Evolutionary conservation across 2,329 filamentous ascomycete species (phyloP).

Genomic region (Chrysosporium keratinophilum): DNA sequence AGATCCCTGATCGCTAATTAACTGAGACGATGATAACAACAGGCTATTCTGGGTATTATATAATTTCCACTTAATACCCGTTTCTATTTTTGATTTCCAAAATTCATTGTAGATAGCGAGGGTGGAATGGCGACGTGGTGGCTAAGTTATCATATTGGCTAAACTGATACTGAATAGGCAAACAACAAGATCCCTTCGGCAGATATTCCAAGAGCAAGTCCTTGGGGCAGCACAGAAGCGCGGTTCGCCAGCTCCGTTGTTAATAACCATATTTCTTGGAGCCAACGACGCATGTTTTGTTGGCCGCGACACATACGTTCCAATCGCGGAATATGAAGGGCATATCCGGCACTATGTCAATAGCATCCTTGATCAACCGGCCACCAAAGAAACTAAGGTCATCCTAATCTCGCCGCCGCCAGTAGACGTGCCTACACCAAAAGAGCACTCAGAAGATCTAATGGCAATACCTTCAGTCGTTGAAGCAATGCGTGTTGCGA

Average conservation of each 20-base stretch:
- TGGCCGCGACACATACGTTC: slow-evolving; percentile 22
- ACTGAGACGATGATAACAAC: not conserved
- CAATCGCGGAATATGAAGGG: slow-evolving; percentile 25
- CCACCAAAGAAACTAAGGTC: slow-evolving; percentile 26
- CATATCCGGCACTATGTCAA: slow-evolving; percentile 30
- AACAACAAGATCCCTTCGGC: slow-evolving; percentile 16
- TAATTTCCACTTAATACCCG: not conserved
- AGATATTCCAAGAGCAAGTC: slow-evolving; percentile 13
- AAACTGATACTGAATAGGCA: slow-evolving; percentile 9
- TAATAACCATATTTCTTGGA: slow-evolving; percentile 34
- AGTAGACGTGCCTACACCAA: slow-evolving; percentile 22
- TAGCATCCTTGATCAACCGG: slow-evolving; percentile 25
- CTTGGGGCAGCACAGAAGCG: slow-evolving; percentile 12
- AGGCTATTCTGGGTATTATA: slow-evolving; percentile 17
- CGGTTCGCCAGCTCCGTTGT: slow-evolving; percentile 22
- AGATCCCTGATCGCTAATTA: not conserved
- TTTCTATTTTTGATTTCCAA: not conserved
- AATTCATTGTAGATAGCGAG: not conserved
- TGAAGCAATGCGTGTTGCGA: slow-evolving; percentile 4
- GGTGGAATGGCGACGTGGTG: too few species aligned
- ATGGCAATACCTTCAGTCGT: not conserved
- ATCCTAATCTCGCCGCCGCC: slow-evolving; percentile 32
- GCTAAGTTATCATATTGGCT: not conserved
- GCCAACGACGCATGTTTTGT: slow-evolving; percentile 32
- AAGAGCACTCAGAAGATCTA: slow-evolving; percentile 2